Evolutionary conservation across 2,329 filamentous ascomycete species (phyloP), one percentile per base, ranked within the genome.

Genomic region (Phialophora verrucosa): DNA sequence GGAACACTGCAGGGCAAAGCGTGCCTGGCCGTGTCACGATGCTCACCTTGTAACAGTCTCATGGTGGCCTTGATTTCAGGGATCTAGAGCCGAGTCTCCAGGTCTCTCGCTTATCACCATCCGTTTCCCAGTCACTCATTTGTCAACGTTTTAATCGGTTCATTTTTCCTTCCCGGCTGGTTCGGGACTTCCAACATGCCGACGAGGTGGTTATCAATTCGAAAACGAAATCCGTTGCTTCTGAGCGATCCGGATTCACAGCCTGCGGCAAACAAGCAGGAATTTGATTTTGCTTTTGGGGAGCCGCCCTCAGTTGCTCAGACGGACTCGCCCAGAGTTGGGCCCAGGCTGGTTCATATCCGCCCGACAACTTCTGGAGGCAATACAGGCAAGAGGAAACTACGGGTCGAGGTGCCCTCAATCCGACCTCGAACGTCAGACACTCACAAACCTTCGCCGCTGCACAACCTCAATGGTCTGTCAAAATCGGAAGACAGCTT

Each of bases 401-500:
- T 25, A 31, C 63, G 62, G 5, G 62, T 62, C 47, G 58, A 68
- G 17, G 56, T 58, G 20, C 66, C 62, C 47, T 29, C n/a, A 7
- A 35, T 23, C 6, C 68, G 69, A 62, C 69, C 69, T 29, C 57
- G n/a, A 25, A 69, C 69, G 29, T 67, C 69, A 4, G 69, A 71
- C 17, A 44, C 56, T 42, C 63, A 67, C 23, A 64, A 58, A 57
- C 55, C 62, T 20, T 61, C 55, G n/a, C 49, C 62, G 17, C 54
- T 61, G 20, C 55, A 64, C 51, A 32, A 49, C 49, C n/a, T 44
- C 35, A 55, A 67, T 69, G 64, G 51, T 35, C 35, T 62, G 25
- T 57, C 63, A 20, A 63, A 47, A 47, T 51, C 62, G 17, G 77
- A 79, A 7, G 80, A 81, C 53, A 78, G 80, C 67, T 82, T 81